A percentile compares a stretch with the other conserved stretches of the same genome.
Evolutionary conservation across 441 rosid genomes (phyloP).

Genomic region (Metrosideros polymorpha): DNA sequence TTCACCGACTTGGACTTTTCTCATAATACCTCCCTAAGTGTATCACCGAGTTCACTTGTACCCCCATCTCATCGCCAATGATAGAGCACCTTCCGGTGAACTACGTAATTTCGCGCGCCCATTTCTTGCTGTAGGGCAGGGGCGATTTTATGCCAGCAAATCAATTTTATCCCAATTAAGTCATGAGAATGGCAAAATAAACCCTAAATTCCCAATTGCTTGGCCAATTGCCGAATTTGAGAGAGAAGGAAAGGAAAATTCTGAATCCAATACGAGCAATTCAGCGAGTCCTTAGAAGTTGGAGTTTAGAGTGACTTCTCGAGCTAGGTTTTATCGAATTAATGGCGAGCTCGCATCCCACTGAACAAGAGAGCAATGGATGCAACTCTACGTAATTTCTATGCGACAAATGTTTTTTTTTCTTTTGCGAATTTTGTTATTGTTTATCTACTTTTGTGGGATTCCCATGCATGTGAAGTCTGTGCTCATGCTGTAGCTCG

Average conservation of each 20-base stretch:
- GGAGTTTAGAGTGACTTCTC: not conserved
- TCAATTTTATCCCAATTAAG: not conserved
- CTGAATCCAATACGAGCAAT: not conserved
- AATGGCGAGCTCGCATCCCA: not conserved
- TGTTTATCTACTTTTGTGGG: not conserved
- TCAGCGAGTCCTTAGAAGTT: not conserved
- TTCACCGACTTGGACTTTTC: too few relatives aligned
- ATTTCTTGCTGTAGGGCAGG: not conserved
- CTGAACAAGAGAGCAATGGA: not conserved
- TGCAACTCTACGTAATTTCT: not conserved
- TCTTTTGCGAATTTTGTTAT: not conserved
- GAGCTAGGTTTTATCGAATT: not conserved
- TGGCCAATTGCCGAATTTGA: not conserved
- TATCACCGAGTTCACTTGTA: not conserved
- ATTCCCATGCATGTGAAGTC: not conserved
- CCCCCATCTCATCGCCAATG: not conserved
- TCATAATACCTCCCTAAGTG: too few relatives aligned
- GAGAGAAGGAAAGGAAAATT: not conserved
- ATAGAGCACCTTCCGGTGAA: not conserved
- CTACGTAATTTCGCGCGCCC: not conserved
- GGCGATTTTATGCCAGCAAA: not conserved
- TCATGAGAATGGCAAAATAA: not conserved
- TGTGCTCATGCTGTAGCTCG: too few relatives aligned
- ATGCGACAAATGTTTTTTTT: not conserved
- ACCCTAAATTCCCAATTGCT: not conserved